phyloP scores from a whole-genome alignment of 257 asterid species.

The Orobanche coerulescens region DNA sequence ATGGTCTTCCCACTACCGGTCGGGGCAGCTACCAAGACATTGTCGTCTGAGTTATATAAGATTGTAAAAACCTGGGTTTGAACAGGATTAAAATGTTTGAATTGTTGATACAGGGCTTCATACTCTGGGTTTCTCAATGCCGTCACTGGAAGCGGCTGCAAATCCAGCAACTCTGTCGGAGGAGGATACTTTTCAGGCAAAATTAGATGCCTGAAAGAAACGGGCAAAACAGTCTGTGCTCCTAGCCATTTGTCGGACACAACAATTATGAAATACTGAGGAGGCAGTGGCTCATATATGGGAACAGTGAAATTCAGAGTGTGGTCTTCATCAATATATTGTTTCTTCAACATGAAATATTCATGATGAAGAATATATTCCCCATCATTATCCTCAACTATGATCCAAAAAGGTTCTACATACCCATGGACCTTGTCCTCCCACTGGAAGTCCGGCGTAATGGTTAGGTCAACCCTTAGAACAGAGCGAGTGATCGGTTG shows the following conservation, averaged over 20 bases:
- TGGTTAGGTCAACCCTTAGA: conserved; percentile 21
- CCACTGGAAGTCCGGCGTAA: conserved; percentile 51
- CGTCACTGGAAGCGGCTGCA: conserved; percentile 58
- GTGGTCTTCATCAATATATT: conserved; percentile 13
- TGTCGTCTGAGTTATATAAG: conserved; percentile 52
- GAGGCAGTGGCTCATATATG: conserved; percentile 21
- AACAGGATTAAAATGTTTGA: conserved; percentile 62
- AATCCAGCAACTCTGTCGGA: conserved; percentile 51
- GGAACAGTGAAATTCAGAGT: conserved; percentile 48
- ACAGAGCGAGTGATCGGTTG: conserved; percentile 40
- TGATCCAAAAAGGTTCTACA: conserved; percentile 50
- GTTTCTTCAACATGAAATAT: conserved; percentile 23
- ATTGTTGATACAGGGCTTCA: conserved; percentile 49
- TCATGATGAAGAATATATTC: conserved; percentile 28
- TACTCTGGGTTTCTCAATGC: conserved; percentile 51
- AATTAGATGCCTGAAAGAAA: conserved; percentile 56
- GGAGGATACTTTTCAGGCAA: conserved; percentile 60
- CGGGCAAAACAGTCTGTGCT: conserved; percentile 28
- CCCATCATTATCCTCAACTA: conserved; percentile 41
- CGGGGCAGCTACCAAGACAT: conserved; percentile 59
- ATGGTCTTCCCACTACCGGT: conserved; percentile 66
- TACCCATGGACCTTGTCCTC: conserved; percentile 5
- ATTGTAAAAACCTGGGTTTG: conserved; percentile 58
- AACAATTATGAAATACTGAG: conserved; percentile 3
- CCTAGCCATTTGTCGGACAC: conserved; percentile 15